These are phyloP conservation scores for Erysimum cheiranthoides DNA, from an alignment of 345 rosid species.

Conservation along the genomic window DNA sequence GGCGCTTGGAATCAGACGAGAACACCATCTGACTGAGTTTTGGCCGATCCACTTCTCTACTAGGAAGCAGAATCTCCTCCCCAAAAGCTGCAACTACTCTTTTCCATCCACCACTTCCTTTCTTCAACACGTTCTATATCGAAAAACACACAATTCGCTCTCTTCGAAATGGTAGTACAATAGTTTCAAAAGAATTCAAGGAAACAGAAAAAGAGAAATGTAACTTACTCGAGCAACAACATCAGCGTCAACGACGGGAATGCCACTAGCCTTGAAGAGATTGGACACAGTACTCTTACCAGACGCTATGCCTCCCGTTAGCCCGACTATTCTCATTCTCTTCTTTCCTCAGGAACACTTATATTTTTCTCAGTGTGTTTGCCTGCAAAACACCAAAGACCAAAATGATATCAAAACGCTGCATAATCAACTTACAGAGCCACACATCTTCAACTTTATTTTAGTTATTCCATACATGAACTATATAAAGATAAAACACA, in stretches of 20 bases:
- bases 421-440: not conserved
- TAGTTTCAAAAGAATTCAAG: not conserved
- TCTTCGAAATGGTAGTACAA: not conserved
- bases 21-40: constrained; percentile 87
- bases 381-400: constrained; percentile 29
- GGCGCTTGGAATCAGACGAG: constrained; percentile 78
- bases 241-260: constrained; percentile 87
- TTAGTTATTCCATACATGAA: not conserved
- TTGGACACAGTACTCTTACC: constrained; percentile 92
- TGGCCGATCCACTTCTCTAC: constrained; percentile 69
- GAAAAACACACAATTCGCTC: not conserved
- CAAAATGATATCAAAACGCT: not conserved
- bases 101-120: constrained; percentile 68
- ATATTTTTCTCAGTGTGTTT: not conserved
- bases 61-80: constrained; percentile 61
- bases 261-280: constrained; percentile 69
- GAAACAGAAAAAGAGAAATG: not conserved
- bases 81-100: constrained; percentile 67
- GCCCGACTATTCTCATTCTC: constrained; percentile 78
- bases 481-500: not conserved
- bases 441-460: not conserved
- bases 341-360: not conserved
- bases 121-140: constrained; percentile 68
- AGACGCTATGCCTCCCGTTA: constrained; percentile 91
- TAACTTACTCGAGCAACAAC: constrained; percentile 82